Evolutionary conservation across 179 eudicot species (phyloP).

Genomic region (Beta corolliflora): DNA sequence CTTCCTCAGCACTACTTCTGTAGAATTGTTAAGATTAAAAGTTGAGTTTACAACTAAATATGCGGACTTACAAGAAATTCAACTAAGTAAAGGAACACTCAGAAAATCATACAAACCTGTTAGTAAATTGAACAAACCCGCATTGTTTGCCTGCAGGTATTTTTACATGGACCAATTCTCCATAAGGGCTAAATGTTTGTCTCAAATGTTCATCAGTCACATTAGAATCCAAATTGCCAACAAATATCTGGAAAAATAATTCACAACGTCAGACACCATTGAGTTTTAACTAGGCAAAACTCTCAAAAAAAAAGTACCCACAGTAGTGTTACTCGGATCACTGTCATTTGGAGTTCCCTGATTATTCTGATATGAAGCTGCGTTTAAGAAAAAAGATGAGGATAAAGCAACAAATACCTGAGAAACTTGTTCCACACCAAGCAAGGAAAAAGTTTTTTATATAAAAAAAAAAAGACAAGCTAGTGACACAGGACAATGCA

Average conservation of each 20-base stretch:
- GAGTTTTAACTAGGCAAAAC: neutral
- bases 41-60: neutral
- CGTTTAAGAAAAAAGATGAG: slow-evolving; percentile 31
- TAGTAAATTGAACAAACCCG: slow-evolving; percentile 88
- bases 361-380: slow-evolving; percentile 77
- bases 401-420: slow-evolving; percentile 7
- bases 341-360: slow-evolving; percentile 72
- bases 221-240: slow-evolving; percentile 83
- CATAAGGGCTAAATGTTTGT: slow-evolving; percentile 74
- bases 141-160: slow-evolving; percentile 88
- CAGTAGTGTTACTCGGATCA: slow-evolving; percentile 93
- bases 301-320: slow-evolving; percentile 46
- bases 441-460: too few relatives aligned
- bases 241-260: slow-evolving; percentile 65
- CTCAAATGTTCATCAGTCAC: slow-evolving; percentile 80
- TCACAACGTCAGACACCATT: slow-evolving; percentile 10
- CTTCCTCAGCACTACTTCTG: slow-evolving; percentile 78
- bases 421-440: neutral
- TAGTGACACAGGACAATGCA: neutral
- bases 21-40: neutral
- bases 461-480: neutral
- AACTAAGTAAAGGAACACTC: neutral
- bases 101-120: slow-evolving; percentile 46
- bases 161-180: slow-evolving; percentile 84
- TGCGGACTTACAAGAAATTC: neutral